A percentile compares a stretch with the other conserved stretches of the same genome.
Evolutionary conservation across 192 early-diverging fungal genomes (phyloP).

Genomic region (Coemansia sp.): DNA sequence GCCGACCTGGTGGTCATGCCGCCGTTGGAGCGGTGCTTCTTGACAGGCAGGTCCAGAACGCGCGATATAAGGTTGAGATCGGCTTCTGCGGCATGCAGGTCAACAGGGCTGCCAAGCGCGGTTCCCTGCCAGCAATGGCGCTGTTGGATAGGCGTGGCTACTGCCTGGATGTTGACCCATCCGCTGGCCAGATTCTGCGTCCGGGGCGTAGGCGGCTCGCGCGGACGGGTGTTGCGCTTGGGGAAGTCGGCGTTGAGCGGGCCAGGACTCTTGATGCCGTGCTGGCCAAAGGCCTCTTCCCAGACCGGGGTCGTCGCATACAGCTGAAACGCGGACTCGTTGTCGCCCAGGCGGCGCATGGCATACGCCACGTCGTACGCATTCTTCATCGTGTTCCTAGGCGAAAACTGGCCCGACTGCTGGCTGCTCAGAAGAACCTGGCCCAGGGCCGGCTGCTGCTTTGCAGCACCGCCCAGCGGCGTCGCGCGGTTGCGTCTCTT

Average conservation of each 20-base stretch:
- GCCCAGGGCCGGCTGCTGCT: background rate
- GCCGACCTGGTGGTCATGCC: conserved; percentile 6
- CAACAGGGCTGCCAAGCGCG: conserved; percentile 43
- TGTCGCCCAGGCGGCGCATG: conserved; percentile 72
- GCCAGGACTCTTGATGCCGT: conserved; percentile 47
- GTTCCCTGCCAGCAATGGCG: conserved; percentile 55
- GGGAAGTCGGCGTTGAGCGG: conserved; percentile 25
- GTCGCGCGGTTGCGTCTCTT: conserved; percentile 35
- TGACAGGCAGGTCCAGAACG: conserved; percentile 44
- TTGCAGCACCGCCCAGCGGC: conserved; percentile 4
- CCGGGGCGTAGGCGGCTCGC: conserved; percentile 28
- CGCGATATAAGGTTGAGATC: conserved; percentile 50
- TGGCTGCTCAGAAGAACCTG: conserved; percentile 5
- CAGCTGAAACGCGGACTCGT: conserved; percentile 48
- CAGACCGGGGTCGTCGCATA: conserved; percentile 46
- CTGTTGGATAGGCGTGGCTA: conserved; percentile 48
- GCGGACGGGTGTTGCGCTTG: conserved; percentile 11
- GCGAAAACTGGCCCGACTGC: conserved; percentile 38
- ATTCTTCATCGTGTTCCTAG: conserved; percentile 64
- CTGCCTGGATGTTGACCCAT: conserved; percentile 53
- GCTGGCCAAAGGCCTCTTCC: conserved; percentile 51
- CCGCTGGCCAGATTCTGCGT: conserved; percentile 44
- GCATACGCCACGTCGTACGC: conserved; percentile 74
- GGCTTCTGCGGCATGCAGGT: conserved; percentile 47
- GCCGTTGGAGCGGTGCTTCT: conserved; percentile 37